phyloP scores from a whole-genome alignment of 2,329 filamentous ascomycete genomes.

The Chaetoscypha palmicola region DNA sequence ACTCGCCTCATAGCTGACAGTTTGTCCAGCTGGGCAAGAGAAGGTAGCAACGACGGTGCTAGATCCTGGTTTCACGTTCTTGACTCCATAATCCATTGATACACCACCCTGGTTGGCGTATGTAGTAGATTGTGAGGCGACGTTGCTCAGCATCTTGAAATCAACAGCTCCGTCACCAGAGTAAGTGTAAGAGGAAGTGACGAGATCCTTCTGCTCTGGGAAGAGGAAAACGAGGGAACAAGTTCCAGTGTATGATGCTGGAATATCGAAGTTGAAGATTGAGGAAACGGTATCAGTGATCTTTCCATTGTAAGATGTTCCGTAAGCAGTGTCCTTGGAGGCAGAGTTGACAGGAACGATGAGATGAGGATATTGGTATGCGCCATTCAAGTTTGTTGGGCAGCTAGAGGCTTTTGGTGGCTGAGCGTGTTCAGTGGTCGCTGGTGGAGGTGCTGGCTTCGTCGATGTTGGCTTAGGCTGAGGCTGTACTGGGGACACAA shows the following conservation, averaged over 20 bases:
- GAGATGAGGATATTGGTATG: slow-evolving; percentile 52
- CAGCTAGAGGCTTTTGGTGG: slow-evolving; percentile 3
- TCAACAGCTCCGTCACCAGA: slow-evolving; percentile 46
- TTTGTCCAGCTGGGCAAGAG: slow-evolving; percentile 45
- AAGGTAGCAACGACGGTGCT: slow-evolving; percentile 46
- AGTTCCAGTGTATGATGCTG: slow-evolving; percentile 48
- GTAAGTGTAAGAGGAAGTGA: slow-evolving; percentile 51
- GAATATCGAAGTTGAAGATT: slow-evolving; percentile 66
- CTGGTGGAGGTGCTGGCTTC: neutral
- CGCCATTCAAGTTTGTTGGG: slow-evolving; percentile 37
- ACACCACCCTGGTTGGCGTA: slow-evolving; percentile 45
- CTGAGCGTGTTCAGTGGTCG: neutral
- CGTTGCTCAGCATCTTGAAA: slow-evolving; percentile 40
- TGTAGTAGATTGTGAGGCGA: slow-evolving; percentile 43
- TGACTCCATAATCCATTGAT: slow-evolving; percentile 36
- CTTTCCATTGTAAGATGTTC: slow-evolving; percentile 49
- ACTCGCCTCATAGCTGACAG: slow-evolving; percentile 45
- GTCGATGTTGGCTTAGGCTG: neutral
- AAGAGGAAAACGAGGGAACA: slow-evolving; percentile 62
- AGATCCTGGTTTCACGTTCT: slow-evolving; percentile 44
- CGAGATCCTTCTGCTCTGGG: slow-evolving; percentile 46
- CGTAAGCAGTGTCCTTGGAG: slow-evolving; percentile 43
- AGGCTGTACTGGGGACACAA: neutral
- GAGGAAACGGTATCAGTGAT: slow-evolving; percentile 46
- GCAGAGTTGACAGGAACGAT: slow-evolving; percentile 53